phyloP scores from a whole-genome alignment of 2,329 filamentous ascomycete species.

The Venturia nashicola region DNA sequence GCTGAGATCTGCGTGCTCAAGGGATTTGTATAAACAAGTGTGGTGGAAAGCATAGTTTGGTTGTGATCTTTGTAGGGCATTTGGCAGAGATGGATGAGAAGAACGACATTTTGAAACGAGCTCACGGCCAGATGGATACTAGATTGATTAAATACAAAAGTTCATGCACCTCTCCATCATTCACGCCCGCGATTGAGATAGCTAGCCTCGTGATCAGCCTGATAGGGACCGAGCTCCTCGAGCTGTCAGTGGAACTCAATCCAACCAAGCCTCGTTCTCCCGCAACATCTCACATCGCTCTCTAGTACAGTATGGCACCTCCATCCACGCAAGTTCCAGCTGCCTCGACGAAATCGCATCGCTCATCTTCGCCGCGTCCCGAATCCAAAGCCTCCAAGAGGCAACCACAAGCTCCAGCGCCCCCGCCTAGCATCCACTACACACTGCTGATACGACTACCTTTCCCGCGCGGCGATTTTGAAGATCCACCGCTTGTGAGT shows the following conservation, averaged over 20 bases:
- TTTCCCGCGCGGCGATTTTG: constrained; percentile 73
- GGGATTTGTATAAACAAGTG: constrained; percentile 42
- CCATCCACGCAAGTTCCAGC: not conserved
- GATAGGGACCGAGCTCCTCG: not conserved
- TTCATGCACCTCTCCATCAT: not conserved
- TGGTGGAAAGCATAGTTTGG: not conserved
- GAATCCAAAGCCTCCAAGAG: constrained; percentile 4
- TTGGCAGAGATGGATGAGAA: not conserved
- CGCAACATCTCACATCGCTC: not conserved
- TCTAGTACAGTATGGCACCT: not conserved
- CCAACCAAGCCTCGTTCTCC: not conserved
- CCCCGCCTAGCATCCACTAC: constrained; percentile 24
- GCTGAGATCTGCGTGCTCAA: constrained; percentile 86
- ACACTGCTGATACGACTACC: constrained; percentile 86
- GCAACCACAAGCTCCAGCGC: constrained; percentile 1
- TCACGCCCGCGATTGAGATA: not conserved
- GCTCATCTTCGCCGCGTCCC: not conserved
- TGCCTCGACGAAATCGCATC: not conserved
- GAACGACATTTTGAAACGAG: not conserved
- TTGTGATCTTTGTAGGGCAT: not conserved
- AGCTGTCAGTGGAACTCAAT: not conserved
- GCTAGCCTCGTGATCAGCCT: constrained; percentile 4
- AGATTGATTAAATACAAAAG: not conserved
- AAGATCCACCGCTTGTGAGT: constrained; percentile 74
- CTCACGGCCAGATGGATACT: not conserved